phyloP scores from a whole-genome alignment of 139 green algal species.

The Chlorella vulgaris region DNA sequence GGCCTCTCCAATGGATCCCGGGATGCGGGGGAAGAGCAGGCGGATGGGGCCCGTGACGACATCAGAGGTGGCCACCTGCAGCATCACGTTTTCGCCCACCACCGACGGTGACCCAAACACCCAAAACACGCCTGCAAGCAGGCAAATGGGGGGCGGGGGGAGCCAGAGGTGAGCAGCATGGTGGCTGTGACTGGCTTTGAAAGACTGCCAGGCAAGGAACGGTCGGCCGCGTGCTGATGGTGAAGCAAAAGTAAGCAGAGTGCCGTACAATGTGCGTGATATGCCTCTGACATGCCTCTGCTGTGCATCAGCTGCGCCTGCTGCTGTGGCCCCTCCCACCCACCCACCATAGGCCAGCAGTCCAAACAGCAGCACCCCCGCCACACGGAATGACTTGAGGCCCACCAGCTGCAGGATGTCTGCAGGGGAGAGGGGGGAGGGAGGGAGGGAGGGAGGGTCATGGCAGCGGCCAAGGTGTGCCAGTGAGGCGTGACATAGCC shows the following conservation, averaged over 20 bases:
- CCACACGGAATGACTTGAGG: conserved; percentile 75
- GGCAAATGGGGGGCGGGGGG: neutral
- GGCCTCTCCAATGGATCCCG: conserved; percentile 52
- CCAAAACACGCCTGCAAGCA: conserved; percentile 83
- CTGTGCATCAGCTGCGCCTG: no score
- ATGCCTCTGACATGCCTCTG: no score
- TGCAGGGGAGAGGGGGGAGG: neutral
- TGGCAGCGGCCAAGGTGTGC: no score
- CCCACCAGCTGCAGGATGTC: conserved; percentile 76
- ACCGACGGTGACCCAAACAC: conserved; percentile 74
- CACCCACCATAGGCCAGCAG: conserved; percentile 79
- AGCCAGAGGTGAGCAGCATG: neutral
- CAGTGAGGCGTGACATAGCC: no score
- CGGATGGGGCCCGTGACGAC: conserved; percentile 73
- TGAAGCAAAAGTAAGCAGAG: no score
- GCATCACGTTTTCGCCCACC: conserved; percentile 84
- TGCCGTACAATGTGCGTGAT: no score
- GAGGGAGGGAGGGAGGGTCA: neutral
- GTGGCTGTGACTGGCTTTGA: no score
- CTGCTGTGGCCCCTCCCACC: neutral
- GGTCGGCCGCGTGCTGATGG: no score
- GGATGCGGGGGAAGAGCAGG: conserved; percentile 83
- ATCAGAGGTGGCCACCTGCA: conserved; percentile 51
- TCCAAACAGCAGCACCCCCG: conserved; percentile 76
- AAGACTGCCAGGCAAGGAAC: no score